Evolutionary conservation across 495 filamentous ascomycete genomes (phyloP), one percentile per base, ranked within the genome.

Genomic region (Xylaria longipes): DNA sequence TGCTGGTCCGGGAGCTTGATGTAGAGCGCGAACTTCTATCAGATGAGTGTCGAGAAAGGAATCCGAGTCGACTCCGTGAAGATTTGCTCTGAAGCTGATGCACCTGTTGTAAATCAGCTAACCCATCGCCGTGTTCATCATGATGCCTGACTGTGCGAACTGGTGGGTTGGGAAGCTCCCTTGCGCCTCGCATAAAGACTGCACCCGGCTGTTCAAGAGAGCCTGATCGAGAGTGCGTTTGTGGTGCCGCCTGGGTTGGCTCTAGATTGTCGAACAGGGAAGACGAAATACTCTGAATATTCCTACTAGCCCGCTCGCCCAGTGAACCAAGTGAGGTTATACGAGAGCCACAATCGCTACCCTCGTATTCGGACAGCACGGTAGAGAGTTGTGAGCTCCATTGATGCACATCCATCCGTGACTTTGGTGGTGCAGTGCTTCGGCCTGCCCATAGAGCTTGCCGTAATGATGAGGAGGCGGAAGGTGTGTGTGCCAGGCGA

Each of bases 351-450:
- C 68, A 75, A 14, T 79, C 76, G 72, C 85, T 86, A 62, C 81
- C 81, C 57, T 87, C 85, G 81, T 89, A 89, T 69, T 90, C 89
- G 27, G 92, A 93, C 64, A 87, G 86, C 37, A 94, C 91, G 22
- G 91, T 90, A 25, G 92, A 93, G 15, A 94, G 84, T 77, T 92
- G 90, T 74, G 91, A 90, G 78, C 91, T 93, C 88, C 91, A 92
- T 82, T 88, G 88, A 65, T 89, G 84, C 57, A 83, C 72, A 73
- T 82, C 76, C 73, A 77, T 76, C 70, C 72, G 70, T 72, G 65
- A 56, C 63, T 64, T 67, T 41, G 67, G 77, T 48, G 71, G 74
- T 37, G 58, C 50, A n/a, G 39, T 20, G 57, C 66, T 71, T 46
- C 72, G 64, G 60, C 72, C 74, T 68, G 67, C 72, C 72, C 72